These are phyloP conservation scores for Fusarium papillatum DNA, from an alignment of 2,329 filamentous ascomycete species.

Conservation along the genomic window DNA sequence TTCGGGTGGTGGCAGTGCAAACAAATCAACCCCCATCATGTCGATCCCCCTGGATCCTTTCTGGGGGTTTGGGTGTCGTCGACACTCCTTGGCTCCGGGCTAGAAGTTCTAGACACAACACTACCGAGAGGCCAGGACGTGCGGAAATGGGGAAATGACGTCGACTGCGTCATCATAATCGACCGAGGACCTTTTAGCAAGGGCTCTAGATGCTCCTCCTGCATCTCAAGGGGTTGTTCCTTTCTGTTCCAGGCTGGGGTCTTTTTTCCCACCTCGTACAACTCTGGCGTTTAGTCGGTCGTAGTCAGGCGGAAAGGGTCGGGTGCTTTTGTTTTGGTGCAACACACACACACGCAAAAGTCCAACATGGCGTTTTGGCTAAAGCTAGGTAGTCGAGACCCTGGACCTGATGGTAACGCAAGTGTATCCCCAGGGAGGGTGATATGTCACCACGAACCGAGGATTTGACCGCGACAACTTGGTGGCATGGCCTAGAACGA, in stretches of 20 bases:
- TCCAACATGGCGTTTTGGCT: background rate
- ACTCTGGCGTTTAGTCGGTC: background rate
- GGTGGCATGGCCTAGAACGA: slow-evolving; percentile 6
- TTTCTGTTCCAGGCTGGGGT: background rate
- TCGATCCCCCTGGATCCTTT: slow-evolving; percentile 20
- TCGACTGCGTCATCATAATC: slow-evolving; percentile 19
- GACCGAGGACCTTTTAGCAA: background rate
- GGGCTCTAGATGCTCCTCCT: slow-evolving; percentile 9
- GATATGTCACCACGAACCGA: background rate
- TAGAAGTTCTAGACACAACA: slow-evolving; percentile 35
- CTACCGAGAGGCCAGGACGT: slow-evolving; percentile 28
- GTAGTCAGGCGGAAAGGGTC: background rate
- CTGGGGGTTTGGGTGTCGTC: background rate
- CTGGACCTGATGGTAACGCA: background rate
- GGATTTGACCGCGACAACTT: slow-evolving; percentile 1
- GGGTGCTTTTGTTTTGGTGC: background rate
- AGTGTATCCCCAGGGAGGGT: background rate
- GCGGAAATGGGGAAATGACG: slow-evolving; percentile 28
- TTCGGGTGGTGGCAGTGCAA: background rate
- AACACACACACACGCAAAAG: background rate
- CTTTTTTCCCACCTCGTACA: background rate
- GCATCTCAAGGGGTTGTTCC: background rate
- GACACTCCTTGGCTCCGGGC: slow-evolving; percentile 5
- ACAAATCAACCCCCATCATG: background rate
- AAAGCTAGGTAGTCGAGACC: background rate